These are phyloP conservation scores for Tritrichomonas foetus DNA, from an alignment of 208 protist species.

Conservation along the genomic window DNA sequence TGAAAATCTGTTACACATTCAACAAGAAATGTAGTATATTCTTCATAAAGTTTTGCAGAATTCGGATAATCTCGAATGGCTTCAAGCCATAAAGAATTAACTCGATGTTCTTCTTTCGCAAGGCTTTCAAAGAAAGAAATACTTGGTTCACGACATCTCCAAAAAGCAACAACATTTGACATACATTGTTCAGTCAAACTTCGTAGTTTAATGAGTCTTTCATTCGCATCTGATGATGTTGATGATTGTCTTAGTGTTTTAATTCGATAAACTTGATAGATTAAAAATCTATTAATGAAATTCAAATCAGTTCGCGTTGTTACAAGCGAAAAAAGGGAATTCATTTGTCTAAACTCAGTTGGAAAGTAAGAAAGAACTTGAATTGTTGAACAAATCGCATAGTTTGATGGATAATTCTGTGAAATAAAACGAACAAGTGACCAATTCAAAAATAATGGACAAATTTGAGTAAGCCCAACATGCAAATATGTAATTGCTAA, in stretches of 20 bases:
- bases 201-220: not conserved
- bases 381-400: not conserved
- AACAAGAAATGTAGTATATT: not conserved
- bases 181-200: not conserved
- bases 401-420: not conserved
- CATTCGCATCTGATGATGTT: not conserved
- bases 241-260: not conserved
- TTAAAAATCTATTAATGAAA: conserved; percentile 10
- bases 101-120: not conserved
- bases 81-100: not conserved
- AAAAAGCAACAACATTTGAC: not conserved
- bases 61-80: not conserved
- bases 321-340: not conserved
- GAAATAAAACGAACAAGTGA: not conserved
- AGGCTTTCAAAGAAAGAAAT: not conserved
- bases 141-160: not conserved
- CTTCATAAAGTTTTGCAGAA: not conserved
- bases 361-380: not conserved
- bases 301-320: not conserved
- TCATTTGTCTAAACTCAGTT: not conserved
- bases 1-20: not conserved
- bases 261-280: not conserved
- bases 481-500: not conserved
- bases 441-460: conserved; percentile 8
- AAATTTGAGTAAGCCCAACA: not conserved